These are phyloP conservation scores for Metschnikowia proteae DNA, from an alignment of 805 yeast species.

Conservation along the genomic window DNA sequence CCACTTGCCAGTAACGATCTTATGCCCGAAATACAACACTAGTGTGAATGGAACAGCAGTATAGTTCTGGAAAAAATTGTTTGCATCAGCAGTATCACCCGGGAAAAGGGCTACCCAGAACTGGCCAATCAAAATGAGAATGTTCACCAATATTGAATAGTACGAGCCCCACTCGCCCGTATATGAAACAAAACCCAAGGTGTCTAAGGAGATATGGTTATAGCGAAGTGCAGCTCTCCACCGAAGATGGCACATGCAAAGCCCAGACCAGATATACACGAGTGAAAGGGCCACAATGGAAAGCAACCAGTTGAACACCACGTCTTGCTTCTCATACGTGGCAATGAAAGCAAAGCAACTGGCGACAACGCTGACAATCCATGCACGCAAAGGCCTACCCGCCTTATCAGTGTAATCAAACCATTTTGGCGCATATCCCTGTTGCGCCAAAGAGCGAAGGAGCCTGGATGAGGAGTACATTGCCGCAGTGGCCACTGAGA, in stretches of 20 bases:
- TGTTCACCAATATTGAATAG: constrained; percentile 29
- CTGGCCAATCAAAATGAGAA: constrained; percentile 39
- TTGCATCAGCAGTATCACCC: constrained; percentile 21
- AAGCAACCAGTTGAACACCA: constrained; percentile 29
- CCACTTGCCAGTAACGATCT: constrained; percentile 21
- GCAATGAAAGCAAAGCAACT: constrained; percentile 26
- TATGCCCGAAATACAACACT: constrained; percentile 23
- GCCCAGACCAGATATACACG: constrained; percentile 25
- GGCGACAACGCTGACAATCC: constrained; percentile 19
- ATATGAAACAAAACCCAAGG: constrained; percentile 29
- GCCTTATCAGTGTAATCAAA: constrained; percentile 28
- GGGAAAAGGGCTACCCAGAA: constrained; percentile 45
- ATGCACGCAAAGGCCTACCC: constrained; percentile 27
- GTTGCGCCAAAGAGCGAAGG: constrained; percentile 24
- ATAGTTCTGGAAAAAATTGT: constrained; percentile 27
- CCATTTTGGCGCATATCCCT: constrained; percentile 27
- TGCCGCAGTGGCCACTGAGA: constrained; percentile 30
- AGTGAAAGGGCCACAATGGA: constrained; percentile 27
- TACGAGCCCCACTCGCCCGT: constrained; percentile 41
- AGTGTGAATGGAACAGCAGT: constrained; percentile 22
- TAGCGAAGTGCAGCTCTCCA: constrained; percentile 26
- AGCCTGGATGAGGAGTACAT: constrained; percentile 27
- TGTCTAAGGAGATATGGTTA: constrained; percentile 18
- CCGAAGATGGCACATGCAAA: constrained; percentile 25
- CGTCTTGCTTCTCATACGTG: constrained; percentile 28